phyloP scores from a whole-genome alignment of 2,329 filamentous ascomycete genomes.

The Fusarium subtropicale region DNA sequence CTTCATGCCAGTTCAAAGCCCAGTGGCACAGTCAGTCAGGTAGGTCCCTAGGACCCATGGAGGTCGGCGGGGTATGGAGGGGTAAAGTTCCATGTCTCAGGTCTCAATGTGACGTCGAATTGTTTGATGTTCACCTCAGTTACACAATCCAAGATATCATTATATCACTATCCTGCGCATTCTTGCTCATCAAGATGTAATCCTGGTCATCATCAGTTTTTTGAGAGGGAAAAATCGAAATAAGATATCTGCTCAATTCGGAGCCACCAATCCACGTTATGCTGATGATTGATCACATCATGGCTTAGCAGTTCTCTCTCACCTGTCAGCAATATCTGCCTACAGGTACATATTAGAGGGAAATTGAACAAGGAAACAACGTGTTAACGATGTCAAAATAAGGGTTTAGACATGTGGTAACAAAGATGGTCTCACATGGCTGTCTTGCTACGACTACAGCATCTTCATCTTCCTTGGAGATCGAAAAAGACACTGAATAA shows the following conservation, averaged over 20 bases:
- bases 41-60: constrained; percentile 2
- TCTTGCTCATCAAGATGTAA: constrained; percentile 33
- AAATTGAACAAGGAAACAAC: not conserved
- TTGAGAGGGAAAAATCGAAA: no score
- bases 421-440: no score
- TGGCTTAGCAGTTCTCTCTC: constrained; percentile 1
- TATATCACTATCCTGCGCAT: constrained; percentile 37
- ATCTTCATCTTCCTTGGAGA: not conserved
- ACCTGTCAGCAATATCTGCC: not conserved
- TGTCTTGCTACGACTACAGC: not conserved
- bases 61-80: constrained; percentile 34
- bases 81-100: constrained; percentile 21
- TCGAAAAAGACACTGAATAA: not conserved
- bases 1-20: not conserved
- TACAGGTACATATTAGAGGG: not conserved
- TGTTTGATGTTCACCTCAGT: constrained; percentile 17
- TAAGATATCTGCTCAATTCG: not conserved
- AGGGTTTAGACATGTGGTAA: not conserved
- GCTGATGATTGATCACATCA: not conserved
- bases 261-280: not conserved
- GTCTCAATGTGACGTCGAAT: constrained; percentile 27
- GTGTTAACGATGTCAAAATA: no score
- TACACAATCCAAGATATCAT: constrained; percentile 19
- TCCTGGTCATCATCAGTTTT: not conserved
- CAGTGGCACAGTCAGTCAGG: not conserved